Evolutionary conservation across 2,329 filamentous ascomycete genomes (phyloP).

Genomic region (Lachnellula hyalina): DNA sequence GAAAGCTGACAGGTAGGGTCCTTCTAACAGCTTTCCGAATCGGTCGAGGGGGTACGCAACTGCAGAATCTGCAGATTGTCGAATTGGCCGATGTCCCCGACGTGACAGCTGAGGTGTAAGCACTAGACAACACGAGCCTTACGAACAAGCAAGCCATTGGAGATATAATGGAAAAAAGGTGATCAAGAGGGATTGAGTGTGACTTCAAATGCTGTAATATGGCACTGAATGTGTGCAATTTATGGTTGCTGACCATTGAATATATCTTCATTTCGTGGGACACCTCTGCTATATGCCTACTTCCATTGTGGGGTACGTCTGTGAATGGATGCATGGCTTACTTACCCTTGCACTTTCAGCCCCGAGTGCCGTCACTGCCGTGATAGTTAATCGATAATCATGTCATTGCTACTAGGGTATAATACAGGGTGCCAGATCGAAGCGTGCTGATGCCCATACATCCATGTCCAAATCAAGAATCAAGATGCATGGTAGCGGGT

Average conservation of each 20-base stretch:
- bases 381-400: conserved; percentile 16
- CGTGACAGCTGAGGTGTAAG: conserved; percentile 26
- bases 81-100: conserved; percentile 16
- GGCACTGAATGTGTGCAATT: not conserved
- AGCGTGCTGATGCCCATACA: conserved; percentile 17
- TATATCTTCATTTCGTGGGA: not conserved
- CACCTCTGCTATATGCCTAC: not conserved
- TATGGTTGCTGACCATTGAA: not conserved
- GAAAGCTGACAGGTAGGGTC: conserved; percentile 20
- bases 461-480: conserved; percentile 14
- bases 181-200: conserved; percentile 1
- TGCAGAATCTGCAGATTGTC: conserved; percentile 1
- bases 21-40: not conserved
- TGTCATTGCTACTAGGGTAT: conserved; percentile 14
- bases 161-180: conserved; percentile 14
- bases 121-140: conserved; percentile 20
- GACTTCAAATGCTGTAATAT: conserved; percentile 1
- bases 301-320: not conserved
- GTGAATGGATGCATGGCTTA: not conserved
- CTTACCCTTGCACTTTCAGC: conserved; percentile 8
- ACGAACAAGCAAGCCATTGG: conserved; percentile 9
- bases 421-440: conserved; percentile 7
- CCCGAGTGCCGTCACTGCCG: conserved; percentile 17
- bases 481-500: conserved; percentile 14
- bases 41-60: conserved; percentile 10